Evolutionary conservation across 2,329 filamentous ascomycete genomes (phyloP), one percentile per base, ranked within the genome.

Genomic region (Trichoderma arundinaceum): DNA sequence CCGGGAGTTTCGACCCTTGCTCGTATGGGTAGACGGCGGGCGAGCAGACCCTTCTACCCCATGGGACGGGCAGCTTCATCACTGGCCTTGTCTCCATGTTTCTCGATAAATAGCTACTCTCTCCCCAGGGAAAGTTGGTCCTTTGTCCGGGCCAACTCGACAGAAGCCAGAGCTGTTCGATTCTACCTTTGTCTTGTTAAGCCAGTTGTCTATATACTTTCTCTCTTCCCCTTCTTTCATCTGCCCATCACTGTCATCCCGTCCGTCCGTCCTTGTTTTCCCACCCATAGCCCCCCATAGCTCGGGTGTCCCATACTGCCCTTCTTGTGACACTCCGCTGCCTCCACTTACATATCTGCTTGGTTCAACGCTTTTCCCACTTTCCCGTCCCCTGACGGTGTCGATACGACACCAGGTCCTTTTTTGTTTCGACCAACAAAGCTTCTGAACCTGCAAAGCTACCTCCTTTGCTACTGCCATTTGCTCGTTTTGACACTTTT

Each of bases 261-360:
- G 52, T 64, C 22, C 61, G 61, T 41, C 61, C 57, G 32, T 19
- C 13, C 43, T 56, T 49, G 51, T 54, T 64, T 63, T 15, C 57
- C 57, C 33, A 28, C 43, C 44, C 33, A 49, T 60, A 51, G 22
- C 57, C 46, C 19, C 39, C 61, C 52, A 52, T 67, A 46, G 28
- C 35, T 57, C 67, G 66, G 60, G 59, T 68, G 67, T 67, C 33
- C 57, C 65, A 59, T 61, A 49, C 58, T 66, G 62, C 52, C 64
- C 39, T 65, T 67, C 53, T 67, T 68, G 67, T 68, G 65, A 60
- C 58, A 67, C 67, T 58, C 57, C 46, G 62, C 51, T 35, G 41
- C 66, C 66, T 66, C 62, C 57, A 66, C 62, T 65, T 65, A 65
- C 63, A 67, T 62, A 61, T 67, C 66, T 66, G 41, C 57, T 51